Conservation (phyloP, 495 filamentous ascomycete species). For the Aspergillus sclerotiicarbonarius region DNA sequence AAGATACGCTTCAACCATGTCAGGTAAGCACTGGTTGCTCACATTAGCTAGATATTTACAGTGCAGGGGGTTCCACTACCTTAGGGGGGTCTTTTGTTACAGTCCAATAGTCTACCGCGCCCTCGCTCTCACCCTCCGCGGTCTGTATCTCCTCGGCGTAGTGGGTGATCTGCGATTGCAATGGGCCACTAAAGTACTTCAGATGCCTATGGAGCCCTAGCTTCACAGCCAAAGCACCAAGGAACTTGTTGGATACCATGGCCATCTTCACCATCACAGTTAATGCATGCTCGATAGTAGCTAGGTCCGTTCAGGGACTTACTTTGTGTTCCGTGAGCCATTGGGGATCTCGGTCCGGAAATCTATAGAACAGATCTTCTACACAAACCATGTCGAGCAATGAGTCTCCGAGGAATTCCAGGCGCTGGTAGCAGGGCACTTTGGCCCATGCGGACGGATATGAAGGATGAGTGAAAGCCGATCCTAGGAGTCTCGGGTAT, state of each 20-base stretch:
- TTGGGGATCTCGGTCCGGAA: conserved; percentile 81
- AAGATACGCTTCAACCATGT: conserved; percentile 86
- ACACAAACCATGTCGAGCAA: conserved; percentile 87
- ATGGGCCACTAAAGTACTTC: conserved; percentile 52
- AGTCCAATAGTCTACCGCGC: conserved; percentile 78
- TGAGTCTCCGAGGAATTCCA: conserved; percentile 92
- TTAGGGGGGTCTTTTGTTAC: conserved; percentile 70
- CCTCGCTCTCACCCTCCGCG: conserved; percentile 50
- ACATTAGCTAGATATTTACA: conserved; percentile 7
- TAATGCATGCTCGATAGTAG: conserved; percentile 2
- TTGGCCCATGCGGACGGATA: conserved; percentile 68
- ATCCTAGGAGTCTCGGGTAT: conserved; percentile 72
- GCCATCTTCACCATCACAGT: conserved; percentile 61
- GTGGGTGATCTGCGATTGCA: conserved; percentile 63
- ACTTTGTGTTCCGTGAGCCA: conserved; percentile 98
- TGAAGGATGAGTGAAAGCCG: conserved; percentile 88
- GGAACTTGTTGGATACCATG: conserved; percentile 96
- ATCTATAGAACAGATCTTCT: conserved; percentile 71
- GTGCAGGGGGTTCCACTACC: conserved; percentile 24
- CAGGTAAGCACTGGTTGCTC: conserved; percentile 63
- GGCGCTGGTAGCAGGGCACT: conserved; percentile 84
- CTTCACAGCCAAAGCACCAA: conserved; percentile 75
- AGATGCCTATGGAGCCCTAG: conserved; percentile 77
- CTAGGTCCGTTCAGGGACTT: conserved; percentile 6
- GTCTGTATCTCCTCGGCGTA: conserved; percentile 68